Evolutionary conservation across 2,329 filamentous ascomycete genomes (phyloP), one percentile per base, ranked within the genome.

Genomic region (Fusarium nanum): DNA sequence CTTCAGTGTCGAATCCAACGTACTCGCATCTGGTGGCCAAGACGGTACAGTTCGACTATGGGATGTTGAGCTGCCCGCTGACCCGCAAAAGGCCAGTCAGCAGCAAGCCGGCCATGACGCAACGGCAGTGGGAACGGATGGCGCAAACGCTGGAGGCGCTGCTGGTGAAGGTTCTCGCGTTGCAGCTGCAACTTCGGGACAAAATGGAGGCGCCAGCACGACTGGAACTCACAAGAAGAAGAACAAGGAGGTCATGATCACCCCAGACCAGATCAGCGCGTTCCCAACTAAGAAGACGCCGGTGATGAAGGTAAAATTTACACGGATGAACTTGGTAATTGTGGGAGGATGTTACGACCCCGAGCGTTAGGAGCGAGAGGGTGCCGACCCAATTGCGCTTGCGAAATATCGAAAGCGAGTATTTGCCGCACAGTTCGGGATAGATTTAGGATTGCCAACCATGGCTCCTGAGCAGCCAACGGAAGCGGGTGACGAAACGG

Each of bases 211-310:
- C 3, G 45, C 71, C 11, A 64, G 76, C 2, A 70, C 79, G 25
- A 68, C 78, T 20, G 78, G 81, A 18, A 76, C 75, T 3, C 78
- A 80, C 34, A 91, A 91, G 86, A 97, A 97, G 83, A 93, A 93
- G 79, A 89, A 88, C 59, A 98, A 98, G 80, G 95, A 98, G 75
- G 93, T 94, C 6, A 93, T 93, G 75, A 92, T 97, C 46, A 94
- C 92, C 0, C 91, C 94, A 0, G 96, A 99, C 77, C 96, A 98
- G 81, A 97, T 99, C 81, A 93, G 90, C 70, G 94, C 93, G 1
- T 98, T 98, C 78, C 91, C 93, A 1, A 98, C 96, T 6, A 99
- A 99, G 87, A 97, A 97, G 82, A 95, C 92, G 18, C 94, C 95
- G 0, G 93, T 98, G 13, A 93, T 97, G 81, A 96, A 95, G 81